These are phyloP conservation scores for Yarrowia galli DNA, from an alignment of 1,139 yeast species.

Conservation along the genomic window DNA sequence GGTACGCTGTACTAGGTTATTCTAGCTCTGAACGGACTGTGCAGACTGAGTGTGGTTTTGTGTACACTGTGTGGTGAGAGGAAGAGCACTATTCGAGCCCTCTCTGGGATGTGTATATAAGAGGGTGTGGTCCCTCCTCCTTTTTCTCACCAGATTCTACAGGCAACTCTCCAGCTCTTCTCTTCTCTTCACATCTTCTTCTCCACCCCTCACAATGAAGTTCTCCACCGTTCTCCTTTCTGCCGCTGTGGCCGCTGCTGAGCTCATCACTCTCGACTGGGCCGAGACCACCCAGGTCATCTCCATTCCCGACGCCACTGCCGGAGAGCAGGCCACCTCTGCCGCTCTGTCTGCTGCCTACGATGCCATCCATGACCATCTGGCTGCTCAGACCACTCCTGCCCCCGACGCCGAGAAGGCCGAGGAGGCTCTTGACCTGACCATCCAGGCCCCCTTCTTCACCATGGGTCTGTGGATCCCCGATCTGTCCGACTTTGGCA, in stretches of 20 bases:
- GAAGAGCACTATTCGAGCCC: not conserved
- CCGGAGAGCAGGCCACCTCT: conserved; percentile 10
- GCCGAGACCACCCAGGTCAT: conserved; percentile 30
- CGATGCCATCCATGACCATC: conserved; percentile 24
- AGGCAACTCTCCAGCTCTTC: no score
- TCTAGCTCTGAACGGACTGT: not conserved
- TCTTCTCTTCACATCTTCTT: not conserved
- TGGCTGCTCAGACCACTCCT: conserved; percentile 13
- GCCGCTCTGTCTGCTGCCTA: conserved; percentile 23
- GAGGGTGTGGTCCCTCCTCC: not conserved
- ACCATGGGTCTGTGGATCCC: conserved; percentile 27
- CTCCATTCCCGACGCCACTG: conserved; percentile 9
- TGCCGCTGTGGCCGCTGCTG: not conserved
- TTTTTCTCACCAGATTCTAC: not conserved
- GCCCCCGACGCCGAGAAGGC: conserved; percentile 20
- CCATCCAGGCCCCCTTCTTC: conserved; percentile 34
- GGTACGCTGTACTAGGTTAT: conserved; percentile 35
- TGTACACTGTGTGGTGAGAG: not conserved
- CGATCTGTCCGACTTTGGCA: conserved; percentile 28
- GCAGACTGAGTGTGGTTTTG: not conserved
- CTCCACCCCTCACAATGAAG: conserved; percentile 11
- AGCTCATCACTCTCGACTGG: conserved; percentile 31
- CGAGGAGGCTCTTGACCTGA: conserved; percentile 16
- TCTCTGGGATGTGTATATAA: not conserved
- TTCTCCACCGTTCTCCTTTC: conserved; percentile 17